Percentiles rank a stretch among this genome's conserved stretches.
Conservation (phyloP, 2,329 filamentous ascomycete genomes). For the Blastomyces emzantsi region DNA sequence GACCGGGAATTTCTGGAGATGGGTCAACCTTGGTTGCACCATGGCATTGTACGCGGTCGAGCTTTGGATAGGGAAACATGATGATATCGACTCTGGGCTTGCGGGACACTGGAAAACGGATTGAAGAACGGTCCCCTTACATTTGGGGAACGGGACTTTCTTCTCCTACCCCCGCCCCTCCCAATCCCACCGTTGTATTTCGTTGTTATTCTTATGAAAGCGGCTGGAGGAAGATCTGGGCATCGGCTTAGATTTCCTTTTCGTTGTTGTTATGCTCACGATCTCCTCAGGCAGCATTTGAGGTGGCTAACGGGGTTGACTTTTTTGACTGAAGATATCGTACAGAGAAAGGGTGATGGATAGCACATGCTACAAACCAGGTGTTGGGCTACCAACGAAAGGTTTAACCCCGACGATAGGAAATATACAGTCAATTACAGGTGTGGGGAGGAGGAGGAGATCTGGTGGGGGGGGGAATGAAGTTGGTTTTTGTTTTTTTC, state of each 20-base stretch:
- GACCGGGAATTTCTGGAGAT: conserved; percentile 81
- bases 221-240: not conserved
- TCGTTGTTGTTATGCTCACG: not conserved
- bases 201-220: not conserved
- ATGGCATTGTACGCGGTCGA: conserved; percentile 88
- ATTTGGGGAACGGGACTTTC: too few relatives aligned
- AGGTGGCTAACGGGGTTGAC: not conserved
- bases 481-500: not conserved
- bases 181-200: not conserved
- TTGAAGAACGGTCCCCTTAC: conserved; percentile 39
- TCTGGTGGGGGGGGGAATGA: not conserved
- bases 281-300: not conserved
- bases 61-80: conserved; percentile 65
- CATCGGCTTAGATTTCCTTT: not conserved
- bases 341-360: not conserved
- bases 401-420: not conserved
- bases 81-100: conserved; percentile 62
- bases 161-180: too few relatives aligned
- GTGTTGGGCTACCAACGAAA: not conserved
- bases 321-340: not conserved
- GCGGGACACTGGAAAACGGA: conserved; percentile 90
- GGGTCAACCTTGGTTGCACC: conserved; percentile 83
- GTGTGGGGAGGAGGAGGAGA: not conserved
- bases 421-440: not conserved
- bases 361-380: not conserved